Base-by-base conservation (phyloP, 2,329 filamentous ascomycete species). In the Podosphaera leucotricha region DNA sequence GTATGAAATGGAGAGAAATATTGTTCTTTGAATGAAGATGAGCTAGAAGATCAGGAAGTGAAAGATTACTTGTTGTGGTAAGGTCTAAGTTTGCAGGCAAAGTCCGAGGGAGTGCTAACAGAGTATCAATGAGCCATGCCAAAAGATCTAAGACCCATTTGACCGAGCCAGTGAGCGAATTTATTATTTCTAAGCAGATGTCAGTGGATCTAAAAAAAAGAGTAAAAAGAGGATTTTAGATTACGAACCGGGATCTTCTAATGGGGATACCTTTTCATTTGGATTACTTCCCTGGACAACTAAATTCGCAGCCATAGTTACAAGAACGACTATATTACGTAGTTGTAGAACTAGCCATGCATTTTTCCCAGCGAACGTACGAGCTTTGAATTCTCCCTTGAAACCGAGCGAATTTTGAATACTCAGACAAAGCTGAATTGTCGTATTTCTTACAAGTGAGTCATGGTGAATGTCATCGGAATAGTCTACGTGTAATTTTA, bases 381-480 rank as follows among this genome's bases (percentile, higher is more conserved):
- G 73, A 6, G 68, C 62, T 30, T 67, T 64, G 46, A 67, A 66
- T 50, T 77, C 72, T 13, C 76, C 77, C 38, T 67, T 69, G 56
- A 80, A 86, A 2, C 80, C 82, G 8, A 94, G 64, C 43, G 82
- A 76, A 46, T 81, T 77, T 55, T 92, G 75, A 22, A 90, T 72
- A 54, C 82, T 81, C 11, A 94, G 65, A 46, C 76, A 82, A 45
- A 81, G 69, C 47, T 84, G 79, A 39, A 94, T 69, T 30, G 75
- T 67, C 2, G 68, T 65, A 53, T 90, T 86, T 47, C 77, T 68
- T 49, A 90, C 71, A 28, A 92, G 64, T 46, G 76, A 68, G 56
- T 87, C 77, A 52, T 80, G 72, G 38, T 73, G 70, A 1, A 72
- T 64, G 47, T 92, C 82, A 41, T 81, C 71, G 0, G 83, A 80